These are phyloP conservation scores for Houttuynia cordata DNA, from an alignment of 164 flowering plant species.

Conservation along the genomic window DNA sequence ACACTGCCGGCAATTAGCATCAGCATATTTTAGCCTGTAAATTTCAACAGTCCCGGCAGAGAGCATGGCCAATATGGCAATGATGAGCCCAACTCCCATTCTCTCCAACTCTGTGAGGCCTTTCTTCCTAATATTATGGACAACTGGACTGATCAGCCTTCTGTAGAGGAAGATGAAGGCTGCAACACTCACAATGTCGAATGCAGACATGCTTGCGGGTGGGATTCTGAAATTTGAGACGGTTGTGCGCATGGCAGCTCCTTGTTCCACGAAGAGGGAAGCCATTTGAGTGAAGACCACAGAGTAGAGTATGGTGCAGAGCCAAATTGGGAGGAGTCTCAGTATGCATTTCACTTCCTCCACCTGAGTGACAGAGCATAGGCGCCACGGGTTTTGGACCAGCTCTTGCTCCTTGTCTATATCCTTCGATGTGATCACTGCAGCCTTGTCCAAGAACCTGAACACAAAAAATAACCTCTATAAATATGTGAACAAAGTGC, in stretches of 20 bases:
- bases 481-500: not conserved
- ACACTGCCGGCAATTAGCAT: constrained; percentile 36
- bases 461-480: not conserved
- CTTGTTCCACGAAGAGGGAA: constrained; percentile 90
- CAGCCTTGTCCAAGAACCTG: constrained; percentile 85
- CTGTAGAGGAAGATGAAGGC: constrained; percentile 60
- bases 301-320: constrained; percentile 87
- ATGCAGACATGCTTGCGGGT: constrained; percentile 94
- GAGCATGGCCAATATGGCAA: constrained; percentile 74
- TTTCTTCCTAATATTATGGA: constrained; percentile 27
- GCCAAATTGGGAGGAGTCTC: constrained; percentile 83
- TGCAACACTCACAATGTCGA: constrained; percentile 81
- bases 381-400: constrained; percentile 43
- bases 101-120: constrained; percentile 80
- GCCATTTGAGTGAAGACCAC: constrained; percentile 96
- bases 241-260: constrained; percentile 72
- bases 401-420: constrained; percentile 19
- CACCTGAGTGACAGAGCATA: constrained; percentile 75
- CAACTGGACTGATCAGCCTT: constrained; percentile 53
- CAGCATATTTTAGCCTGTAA: constrained; percentile 56
- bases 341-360: constrained; percentile 92
- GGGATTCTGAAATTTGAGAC: constrained; percentile 56
- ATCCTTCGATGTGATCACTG: constrained; percentile 41
- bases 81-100: constrained; percentile 84
- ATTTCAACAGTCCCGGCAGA: constrained; percentile 71